Percentiles rank a stretch among this genome's conserved stretches.
Conservation (phyloP, 352 stramenopile species). For the Globisporangium alternatum region DNA sequence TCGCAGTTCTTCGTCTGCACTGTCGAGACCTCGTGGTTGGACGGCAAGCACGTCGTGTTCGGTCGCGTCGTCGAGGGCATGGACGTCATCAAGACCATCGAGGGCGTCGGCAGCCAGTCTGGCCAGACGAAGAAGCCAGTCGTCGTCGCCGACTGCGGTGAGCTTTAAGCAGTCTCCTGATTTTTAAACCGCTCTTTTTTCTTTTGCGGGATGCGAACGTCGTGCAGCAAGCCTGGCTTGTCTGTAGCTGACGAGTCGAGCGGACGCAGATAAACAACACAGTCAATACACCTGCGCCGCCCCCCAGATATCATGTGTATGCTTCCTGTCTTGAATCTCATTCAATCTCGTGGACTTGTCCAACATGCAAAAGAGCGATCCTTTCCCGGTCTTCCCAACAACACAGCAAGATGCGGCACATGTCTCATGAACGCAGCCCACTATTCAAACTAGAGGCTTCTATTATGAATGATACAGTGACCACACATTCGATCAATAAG, state of each 20-base stretch:
- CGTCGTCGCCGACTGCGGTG: slow-evolving; percentile 94
- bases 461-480: neutral
- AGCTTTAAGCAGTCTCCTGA: slow-evolving; percentile 64
- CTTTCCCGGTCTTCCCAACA: neutral
- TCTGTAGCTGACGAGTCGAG: neutral
- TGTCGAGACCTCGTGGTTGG: slow-evolving; percentile 87
- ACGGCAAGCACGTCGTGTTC: slow-evolving; percentile 94
- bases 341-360: neutral
- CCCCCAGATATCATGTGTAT: neutral
- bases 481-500: neutral
- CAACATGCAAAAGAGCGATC: neutral
- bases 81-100: slow-evolving; percentile 98
- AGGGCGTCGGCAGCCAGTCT: slow-evolving; percentile 92
- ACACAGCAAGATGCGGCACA: neutral
- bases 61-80: slow-evolving; percentile 96
- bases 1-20: slow-evolving; percentile 98
- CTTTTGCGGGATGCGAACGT: neutral
- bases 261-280: slow-evolving; percentile 6
- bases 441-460: neutral
- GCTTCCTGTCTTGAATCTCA: too few relatives aligned
- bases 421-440: neutral
- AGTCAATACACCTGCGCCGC: slow-evolving; percentile 1
- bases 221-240: neutral
- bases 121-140: slow-evolving; percentile 90
- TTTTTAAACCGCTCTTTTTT: slow-evolving; percentile 4